Conservation (phyloP, 2,329 filamentous ascomycete genomes). For the Microdochium bolleyi region DNA sequence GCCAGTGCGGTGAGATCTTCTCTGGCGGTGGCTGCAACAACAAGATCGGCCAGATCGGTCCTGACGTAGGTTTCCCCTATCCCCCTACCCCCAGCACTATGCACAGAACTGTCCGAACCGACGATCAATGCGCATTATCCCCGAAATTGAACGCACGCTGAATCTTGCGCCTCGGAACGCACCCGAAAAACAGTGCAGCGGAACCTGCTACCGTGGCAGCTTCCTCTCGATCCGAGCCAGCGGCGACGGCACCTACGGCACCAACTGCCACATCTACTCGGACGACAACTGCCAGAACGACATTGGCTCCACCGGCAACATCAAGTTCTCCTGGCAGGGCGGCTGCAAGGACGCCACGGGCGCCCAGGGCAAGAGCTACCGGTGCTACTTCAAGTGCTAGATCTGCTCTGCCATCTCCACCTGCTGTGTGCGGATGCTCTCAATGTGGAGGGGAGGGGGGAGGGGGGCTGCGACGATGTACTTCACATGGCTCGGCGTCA, state of each 20-base stretch:
- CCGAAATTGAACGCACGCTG: too few species aligned
- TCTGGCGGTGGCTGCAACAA: neutral
- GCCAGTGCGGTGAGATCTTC: constrained; percentile 1
- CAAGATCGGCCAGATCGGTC: constrained; percentile 1
- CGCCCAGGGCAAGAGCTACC: neutral
- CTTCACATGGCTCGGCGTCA: too few species aligned
- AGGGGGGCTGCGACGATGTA: too few species aligned
- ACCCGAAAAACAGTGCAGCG: constrained; percentile 3
- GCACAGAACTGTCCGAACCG: too few species aligned
- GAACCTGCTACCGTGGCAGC: constrained; percentile 4
- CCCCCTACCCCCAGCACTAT: too few species aligned
- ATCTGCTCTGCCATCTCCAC: too few species aligned
- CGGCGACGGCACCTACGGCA: constrained; percentile 6
- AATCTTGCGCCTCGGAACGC: too few species aligned
- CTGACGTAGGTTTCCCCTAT: neutral
- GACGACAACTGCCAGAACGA: constrained; percentile 6
- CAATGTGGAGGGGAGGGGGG: too few species aligned
- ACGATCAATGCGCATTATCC: too few species aligned
- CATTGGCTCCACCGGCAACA: constrained; percentile 5
- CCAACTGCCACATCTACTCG: constrained; percentile 6
- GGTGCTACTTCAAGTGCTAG: neutral
- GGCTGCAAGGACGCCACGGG: neutral
- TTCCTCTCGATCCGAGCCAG: constrained; percentile 5
- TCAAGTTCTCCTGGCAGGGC: neutral
- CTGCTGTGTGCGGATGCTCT: too few species aligned